Conservation (phyloP, 2,329 filamentous ascomycete species). For the Zasmidium citrigriseum region DNA sequence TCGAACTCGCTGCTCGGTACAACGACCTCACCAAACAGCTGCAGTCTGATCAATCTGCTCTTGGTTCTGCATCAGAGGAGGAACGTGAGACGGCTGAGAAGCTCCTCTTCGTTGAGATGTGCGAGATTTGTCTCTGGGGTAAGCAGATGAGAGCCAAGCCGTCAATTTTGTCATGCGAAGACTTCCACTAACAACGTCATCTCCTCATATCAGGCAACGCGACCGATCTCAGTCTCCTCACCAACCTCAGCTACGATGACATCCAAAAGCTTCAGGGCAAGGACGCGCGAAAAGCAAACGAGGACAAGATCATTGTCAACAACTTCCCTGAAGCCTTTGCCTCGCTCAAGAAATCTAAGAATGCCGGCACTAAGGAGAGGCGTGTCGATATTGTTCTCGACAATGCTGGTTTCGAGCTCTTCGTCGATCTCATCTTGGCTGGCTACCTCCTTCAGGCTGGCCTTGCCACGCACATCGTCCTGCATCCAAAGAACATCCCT, state of each 20-base stretch:
- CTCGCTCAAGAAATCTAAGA: slow-evolving; percentile 65
- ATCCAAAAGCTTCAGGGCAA: slow-evolving; percentile 95
- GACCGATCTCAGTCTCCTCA: slow-evolving; percentile 88
- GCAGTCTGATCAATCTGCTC: slow-evolving; percentile 50
- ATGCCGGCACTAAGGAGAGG: slow-evolving; percentile 63
- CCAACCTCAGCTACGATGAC: slow-evolving; percentile 88
- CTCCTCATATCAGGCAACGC: too few species aligned
- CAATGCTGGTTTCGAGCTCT: slow-evolving; percentile 96
- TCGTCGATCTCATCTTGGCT: slow-evolving; percentile 88
- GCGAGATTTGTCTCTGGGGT: slow-evolving; percentile 96
- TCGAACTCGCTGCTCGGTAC: slow-evolving; percentile 80
- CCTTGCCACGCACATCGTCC: slow-evolving; percentile 80
- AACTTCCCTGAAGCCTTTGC: slow-evolving; percentile 75
- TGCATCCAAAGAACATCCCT: slow-evolving; percentile 92
- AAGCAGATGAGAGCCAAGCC: too few species aligned
- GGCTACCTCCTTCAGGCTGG: slow-evolving; percentile 84
- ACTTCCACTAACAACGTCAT: too few species aligned
- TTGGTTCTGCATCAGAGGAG: slow-evolving; percentile 47
- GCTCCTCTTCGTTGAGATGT: slow-evolving; percentile 86
- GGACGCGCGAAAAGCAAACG: slow-evolving; percentile 78
- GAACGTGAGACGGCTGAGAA: slow-evolving; percentile 69
- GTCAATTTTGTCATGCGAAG: too few species aligned
- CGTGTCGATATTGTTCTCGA: slow-evolving; percentile 93
- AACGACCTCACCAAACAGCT: slow-evolving; percentile 71
- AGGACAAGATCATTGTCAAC: slow-evolving; percentile 91